Percentiles rank a stretch among this genome's conserved stretches.
These are phyloP conservation scores for Pseudonitzschia delicatissima DNA, from an alignment of 108 stramenopile species.

Conservation along the genomic window DNA sequence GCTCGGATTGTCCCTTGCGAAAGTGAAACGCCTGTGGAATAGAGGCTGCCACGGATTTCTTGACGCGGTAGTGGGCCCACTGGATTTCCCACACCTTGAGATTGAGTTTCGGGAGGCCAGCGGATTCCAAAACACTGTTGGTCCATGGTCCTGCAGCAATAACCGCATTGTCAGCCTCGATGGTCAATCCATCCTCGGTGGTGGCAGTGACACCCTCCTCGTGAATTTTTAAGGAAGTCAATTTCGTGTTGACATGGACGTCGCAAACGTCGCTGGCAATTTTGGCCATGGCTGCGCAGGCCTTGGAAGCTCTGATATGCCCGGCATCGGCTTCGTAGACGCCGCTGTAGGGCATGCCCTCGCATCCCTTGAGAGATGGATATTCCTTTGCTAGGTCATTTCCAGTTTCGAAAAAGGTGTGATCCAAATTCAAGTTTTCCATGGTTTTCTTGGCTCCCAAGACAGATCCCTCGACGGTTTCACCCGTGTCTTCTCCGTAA, in stretches of 20 bases:
- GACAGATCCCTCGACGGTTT: constrained; percentile 42
- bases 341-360: constrained; percentile 41
- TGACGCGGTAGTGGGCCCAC: constrained; percentile 44
- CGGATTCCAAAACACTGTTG: constrained; percentile 27
- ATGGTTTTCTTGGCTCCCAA: constrained; percentile 35
- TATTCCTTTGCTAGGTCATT: constrained; percentile 30
- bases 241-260: constrained; percentile 33
- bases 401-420: constrained; percentile 32
- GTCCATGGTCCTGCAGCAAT: constrained; percentile 41
- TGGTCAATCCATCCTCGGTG: constrained; percentile 31
- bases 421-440: constrained; percentile 28
- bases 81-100: constrained; percentile 43
- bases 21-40: constrained; percentile 45
- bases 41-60: constrained; percentile 18
- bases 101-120: constrained; percentile 19
- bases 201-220: constrained; percentile 20
- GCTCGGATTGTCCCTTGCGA: constrained; percentile 22
- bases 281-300: constrained; percentile 38
- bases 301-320: constrained; percentile 39
- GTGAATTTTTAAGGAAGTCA: constrained; percentile 20
- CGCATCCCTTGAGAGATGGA: constrained; percentile 29
- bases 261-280: constrained; percentile 31
- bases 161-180: constrained; percentile 30
- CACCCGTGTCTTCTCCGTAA: constrained; percentile 43
- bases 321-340: constrained; percentile 46